Evolutionary conservation across 805 yeast genomes (phyloP).

Genomic region (Ascoidea asiatica): DNA sequence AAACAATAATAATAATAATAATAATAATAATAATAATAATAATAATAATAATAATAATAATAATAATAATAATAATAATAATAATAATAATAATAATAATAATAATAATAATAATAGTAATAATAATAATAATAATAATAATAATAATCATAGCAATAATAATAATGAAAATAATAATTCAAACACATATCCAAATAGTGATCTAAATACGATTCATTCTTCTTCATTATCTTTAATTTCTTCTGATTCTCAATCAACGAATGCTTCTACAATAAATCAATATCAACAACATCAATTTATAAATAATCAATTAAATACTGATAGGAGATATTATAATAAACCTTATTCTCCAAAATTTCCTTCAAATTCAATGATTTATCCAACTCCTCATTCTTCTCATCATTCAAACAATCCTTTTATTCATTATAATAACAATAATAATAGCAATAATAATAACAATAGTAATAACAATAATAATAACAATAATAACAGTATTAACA

Average conservation of each 20-base stretch:
- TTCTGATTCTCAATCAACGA: background rate
- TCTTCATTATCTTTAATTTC: background rate
- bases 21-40: too few relatives aligned
- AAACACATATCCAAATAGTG: constrained; percentile 1
- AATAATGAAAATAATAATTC: constrained; percentile 1
- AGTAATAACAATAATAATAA: background rate
- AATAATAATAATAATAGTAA: background rate
- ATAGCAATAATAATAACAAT: background rate
- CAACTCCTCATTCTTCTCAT: too few relatives aligned
- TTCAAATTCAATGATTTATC: too few relatives aligned
- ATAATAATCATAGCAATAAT: background rate
- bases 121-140: too few relatives aligned
- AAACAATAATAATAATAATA: background rate
- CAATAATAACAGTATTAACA: background rate
- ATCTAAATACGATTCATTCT: background rate
- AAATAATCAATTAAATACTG: background rate
- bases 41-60: too few relatives aligned
- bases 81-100: constrained; percentile 2
- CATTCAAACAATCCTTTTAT: background rate
- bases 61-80: background rate
- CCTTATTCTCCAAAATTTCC: background rate
- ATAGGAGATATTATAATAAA: background rate
- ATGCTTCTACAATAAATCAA: background rate
- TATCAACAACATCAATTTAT: background rate
- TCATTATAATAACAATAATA: too few relatives aligned